Evolutionary conservation across 768 basidiomycete genomes (phyloP).

Genomic region (Rhodocollybia butyracea): DNA sequence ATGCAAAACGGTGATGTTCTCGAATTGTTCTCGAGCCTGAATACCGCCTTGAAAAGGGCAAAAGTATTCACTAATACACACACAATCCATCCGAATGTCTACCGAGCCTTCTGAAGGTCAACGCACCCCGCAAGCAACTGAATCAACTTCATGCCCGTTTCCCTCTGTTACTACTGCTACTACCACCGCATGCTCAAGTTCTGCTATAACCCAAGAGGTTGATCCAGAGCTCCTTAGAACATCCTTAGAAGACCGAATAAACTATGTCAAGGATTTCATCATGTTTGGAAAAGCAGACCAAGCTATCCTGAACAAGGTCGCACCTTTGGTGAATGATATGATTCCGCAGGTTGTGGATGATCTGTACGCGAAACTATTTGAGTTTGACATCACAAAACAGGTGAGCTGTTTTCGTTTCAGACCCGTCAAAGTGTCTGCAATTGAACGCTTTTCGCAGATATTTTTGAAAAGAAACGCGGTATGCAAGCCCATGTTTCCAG

Average conservation of each 20-base stretch:
- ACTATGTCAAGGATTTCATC: conserved; percentile 44
- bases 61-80: not conserved
- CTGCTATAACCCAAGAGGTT: conserved; percentile 6
- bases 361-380: conserved; percentile 43
- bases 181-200: not conserved
- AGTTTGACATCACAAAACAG: conserved; percentile 42
- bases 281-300: conserved; percentile 39
- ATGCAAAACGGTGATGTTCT: too few species aligned
- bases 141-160: not conserved
- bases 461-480: conserved; percentile 30
- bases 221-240: conserved; percentile 5
- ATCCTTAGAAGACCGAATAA: conserved; percentile 30
- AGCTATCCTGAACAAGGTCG: conserved; percentile 37
- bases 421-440: not conserved
- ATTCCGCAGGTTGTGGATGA: conserved; percentile 42
- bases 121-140: not conserved
- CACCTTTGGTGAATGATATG: conserved; percentile 36
- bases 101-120: not conserved
- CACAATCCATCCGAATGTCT: not conserved
- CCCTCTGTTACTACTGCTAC: not conserved
- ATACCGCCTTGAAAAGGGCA: too few species aligned
- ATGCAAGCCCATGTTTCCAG: conserved; percentile 4
- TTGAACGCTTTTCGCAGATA: conserved; percentile 1
- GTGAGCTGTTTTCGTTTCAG: conserved; percentile 9
- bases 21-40: too few species aligned